Base-by-base conservation (phyloP, 1,284 basidiomycete genomes). In the Ceratorhiza oryzae-sativae region DNA sequence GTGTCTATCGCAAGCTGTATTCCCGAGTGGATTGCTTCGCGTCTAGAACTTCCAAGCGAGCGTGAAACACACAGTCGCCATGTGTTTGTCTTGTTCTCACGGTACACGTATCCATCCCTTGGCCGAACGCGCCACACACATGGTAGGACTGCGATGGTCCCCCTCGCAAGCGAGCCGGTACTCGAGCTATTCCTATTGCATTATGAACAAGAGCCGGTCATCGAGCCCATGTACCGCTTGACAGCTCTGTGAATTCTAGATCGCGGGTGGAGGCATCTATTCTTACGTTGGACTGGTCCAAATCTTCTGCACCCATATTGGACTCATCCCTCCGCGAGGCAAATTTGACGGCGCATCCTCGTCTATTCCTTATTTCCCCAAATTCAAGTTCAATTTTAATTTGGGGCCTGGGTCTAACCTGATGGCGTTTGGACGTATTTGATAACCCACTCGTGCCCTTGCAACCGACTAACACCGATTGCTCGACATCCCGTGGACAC, bases 321-420 rank as follows among this genome's bases (percentile, higher is more conserved):
- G 39, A 45, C 2, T n/a, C 56, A 56, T 34, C 41, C 34, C 39
- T 58, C 51, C 65, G 51, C 32, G 15, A 49, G 41, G 27, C 39
- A 68, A 53, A 68, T 68, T 68, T 68, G 51, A 68, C 30, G n/a
- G 39, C 39, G 13, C 56, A 20, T 18, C 56, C 62, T 67, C 49
- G 62, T 41, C 62, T 67, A 67, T 67, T 53, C 62, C 62, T 67
- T 67, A 67, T 67, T 67, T 67, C 61, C 48, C 32, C 62, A 41
- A 34, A 55, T 58, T 32, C 51, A 56, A 45, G 36, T 41, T 34
- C 65, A 41, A 56, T 45, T 68, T 67, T 56, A 68, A 67, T 67
- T 58, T 68, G 27, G 62, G 65, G 39, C 65, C 65, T 68, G 65
- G 62, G n/a, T n/a, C 30, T 34, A n/a, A 46, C n/a, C 13, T 59